phyloP scores from a whole-genome alignment of 139 green algal genomes.

The Chloropicon primus region DNA sequence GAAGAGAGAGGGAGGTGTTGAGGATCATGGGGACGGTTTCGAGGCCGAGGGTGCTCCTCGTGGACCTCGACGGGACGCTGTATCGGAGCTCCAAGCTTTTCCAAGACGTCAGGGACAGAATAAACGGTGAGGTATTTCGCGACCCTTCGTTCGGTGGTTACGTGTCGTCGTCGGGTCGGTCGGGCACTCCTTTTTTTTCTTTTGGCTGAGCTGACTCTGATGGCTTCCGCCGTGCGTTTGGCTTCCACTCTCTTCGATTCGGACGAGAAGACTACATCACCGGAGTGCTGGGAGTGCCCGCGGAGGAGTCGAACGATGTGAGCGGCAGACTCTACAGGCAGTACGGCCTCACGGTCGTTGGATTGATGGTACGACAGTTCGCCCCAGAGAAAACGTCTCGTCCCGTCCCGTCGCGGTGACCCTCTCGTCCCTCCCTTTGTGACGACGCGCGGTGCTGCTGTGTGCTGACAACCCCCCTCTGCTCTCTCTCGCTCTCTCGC shows the following conservation, averaged over 20 bases:
- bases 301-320: constrained; percentile 24
- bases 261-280: constrained; percentile 40
- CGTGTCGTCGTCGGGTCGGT: background rate
- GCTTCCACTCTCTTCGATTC: background rate
- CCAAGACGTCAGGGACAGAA: constrained; percentile 32
- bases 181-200: background rate
- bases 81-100: constrained; percentile 28
- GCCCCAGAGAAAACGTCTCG: background rate
- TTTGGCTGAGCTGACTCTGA: background rate
- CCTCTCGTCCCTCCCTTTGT: background rate
- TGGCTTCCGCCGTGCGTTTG: background rate
- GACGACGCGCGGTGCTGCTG: background rate
- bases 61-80: constrained; percentile 49
- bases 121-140: constrained; percentile 19
- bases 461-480: background rate
- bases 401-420: background rate
- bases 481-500: background rate
- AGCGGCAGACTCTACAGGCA: constrained; percentile 38
- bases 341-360: constrained; percentile 52
- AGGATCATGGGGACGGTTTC: too few species aligned
- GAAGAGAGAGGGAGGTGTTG: too few species aligned
- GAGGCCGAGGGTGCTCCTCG: constrained; percentile 16
- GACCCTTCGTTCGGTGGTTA: background rate
- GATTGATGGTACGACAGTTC: constrained; percentile 28
- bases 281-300: constrained; percentile 28